A percentile compares a stretch with the other conserved stretches of the same genome.
phyloP scores from a whole-genome alignment of 2,329 filamentous ascomycete species.

The Metarhizium guizhouense region DNA sequence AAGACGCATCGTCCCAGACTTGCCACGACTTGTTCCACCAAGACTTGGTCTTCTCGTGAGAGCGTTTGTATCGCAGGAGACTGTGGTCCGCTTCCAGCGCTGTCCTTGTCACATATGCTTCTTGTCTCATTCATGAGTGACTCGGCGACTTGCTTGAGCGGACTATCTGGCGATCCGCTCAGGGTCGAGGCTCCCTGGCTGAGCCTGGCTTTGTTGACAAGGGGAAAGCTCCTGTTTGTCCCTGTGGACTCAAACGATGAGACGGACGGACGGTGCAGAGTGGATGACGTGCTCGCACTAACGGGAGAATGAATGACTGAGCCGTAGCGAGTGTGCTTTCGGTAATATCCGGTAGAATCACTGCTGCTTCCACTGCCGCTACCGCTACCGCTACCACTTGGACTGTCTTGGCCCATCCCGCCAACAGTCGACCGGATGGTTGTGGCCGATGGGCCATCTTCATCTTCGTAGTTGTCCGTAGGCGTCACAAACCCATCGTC shows the following conservation, averaged over 20 bases:
- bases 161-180: conserved; percentile 39
- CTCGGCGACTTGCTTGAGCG: conserved; percentile 38
- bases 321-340: conserved; percentile 15
- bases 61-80: conserved; percentile 38
- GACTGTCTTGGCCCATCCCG: background rate
- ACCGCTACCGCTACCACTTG: background rate
- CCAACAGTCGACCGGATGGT: conserved; percentile 18
- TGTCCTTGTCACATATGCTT: conserved; percentile 29
- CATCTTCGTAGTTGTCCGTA: conserved; percentile 12
- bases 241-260: conserved; percentile 50
- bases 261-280: conserved; percentile 43
- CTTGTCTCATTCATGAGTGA: conserved; percentile 39
- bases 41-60: conserved; percentile 46
- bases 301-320: conserved; percentile 34
- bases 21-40: conserved; percentile 51
- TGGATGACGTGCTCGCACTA: conserved; percentile 28
- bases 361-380: conserved; percentile 11
- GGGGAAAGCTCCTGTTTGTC: conserved; percentile 53
- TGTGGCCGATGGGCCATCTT: conserved; percentile 2
- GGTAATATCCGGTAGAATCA: conserved; percentile 13
- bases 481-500: conserved; percentile 14
- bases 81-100: conserved; percentile 16
- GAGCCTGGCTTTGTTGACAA: conserved; percentile 43
- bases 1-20: conserved; percentile 52
- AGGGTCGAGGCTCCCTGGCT: conserved; percentile 39